Conservation (phyloP, 2,329 filamentous ascomycete genomes). For the Aspergillus transmontanensis region DNA sequence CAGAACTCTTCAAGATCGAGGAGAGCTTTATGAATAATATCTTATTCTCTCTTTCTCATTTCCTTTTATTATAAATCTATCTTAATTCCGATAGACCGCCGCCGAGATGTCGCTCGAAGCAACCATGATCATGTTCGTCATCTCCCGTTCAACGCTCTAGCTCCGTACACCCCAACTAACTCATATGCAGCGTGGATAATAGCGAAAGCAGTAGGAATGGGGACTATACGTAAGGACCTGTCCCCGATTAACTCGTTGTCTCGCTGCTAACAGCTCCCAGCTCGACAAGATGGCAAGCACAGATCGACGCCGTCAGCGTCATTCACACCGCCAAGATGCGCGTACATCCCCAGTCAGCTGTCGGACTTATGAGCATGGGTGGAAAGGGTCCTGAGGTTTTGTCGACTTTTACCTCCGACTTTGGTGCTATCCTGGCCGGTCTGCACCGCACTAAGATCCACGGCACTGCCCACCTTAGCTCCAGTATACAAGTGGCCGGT, state of each 20-base stretch:
- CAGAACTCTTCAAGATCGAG: neutral
- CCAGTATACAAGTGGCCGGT: slow-evolving; percentile 90
- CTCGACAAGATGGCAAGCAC: slow-evolving; percentile 93
- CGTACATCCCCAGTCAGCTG: slow-evolving; percentile 93
- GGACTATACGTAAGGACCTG: slow-evolving; percentile 66
- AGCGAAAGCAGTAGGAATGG: slow-evolving; percentile 98
- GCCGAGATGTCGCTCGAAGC: slow-evolving; percentile 95
- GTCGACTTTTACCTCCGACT: slow-evolving; percentile 92
- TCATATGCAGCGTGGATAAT: slow-evolving; percentile 76
- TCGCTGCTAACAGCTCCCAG: slow-evolving; percentile 52
- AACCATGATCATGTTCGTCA: slow-evolving; percentile 82
- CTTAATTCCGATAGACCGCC: slow-evolving; percentile 23
- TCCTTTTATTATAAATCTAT: slow-evolving; percentile 5
- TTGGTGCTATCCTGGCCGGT: slow-evolving; percentile 91
- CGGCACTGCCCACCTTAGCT: slow-evolving; percentile 84
- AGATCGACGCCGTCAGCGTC: slow-evolving; percentile 91
- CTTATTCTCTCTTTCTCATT: slow-evolving; percentile 1
- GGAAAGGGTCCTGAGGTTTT: slow-evolving; percentile 96
- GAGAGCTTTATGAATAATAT: neutral
- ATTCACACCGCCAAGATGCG: slow-evolving; percentile 95
- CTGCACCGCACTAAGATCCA: slow-evolving; percentile 93
- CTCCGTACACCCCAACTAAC: slow-evolving; percentile 23
- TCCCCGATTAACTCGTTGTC: slow-evolving; percentile 10
- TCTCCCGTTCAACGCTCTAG: slow-evolving; percentile 11
- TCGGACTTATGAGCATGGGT: slow-evolving; percentile 98